Percentiles rank a stretch among this genome's conserved stretches.
These are phyloP conservation scores for Penicillium cinerascens DNA, from an alignment of 495 filamentous ascomycete species.

Conservation along the genomic window DNA sequence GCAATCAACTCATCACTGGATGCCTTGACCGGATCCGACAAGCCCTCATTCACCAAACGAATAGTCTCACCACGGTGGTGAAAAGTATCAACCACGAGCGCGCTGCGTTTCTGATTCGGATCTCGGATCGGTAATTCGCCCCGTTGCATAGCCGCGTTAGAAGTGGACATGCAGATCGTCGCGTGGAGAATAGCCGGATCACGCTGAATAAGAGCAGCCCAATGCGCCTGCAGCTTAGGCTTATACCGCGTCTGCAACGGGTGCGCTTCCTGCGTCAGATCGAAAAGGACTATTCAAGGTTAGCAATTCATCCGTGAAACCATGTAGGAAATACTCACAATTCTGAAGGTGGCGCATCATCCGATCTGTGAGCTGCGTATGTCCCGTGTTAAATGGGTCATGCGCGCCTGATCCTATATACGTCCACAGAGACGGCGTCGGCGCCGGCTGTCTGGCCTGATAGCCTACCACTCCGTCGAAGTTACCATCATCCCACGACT, in stretches of 20 bases:
- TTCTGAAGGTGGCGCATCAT: constrained; percentile 43
- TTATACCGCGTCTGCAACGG: constrained; percentile 40
- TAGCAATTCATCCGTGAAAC: not conserved
- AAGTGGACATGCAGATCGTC: constrained; percentile 42
- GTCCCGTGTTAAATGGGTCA: constrained; percentile 42
- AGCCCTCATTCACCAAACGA: constrained; percentile 40
- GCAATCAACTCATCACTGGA: constrained; percentile 46
- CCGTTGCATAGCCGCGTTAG: constrained; percentile 36
- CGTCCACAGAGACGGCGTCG: constrained; percentile 16
- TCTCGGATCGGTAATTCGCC: constrained; percentile 41
- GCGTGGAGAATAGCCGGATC: constrained; percentile 44
- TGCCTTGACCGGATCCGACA: constrained; percentile 42
- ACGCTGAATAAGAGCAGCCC: constrained; percentile 36
- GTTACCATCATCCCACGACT: constrained; percentile 9
- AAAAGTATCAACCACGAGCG: constrained; percentile 41
- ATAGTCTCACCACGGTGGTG: constrained; percentile 49
- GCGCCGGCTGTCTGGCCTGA: not conserved
- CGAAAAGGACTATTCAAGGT: constrained; percentile 34
- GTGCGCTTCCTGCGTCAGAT: constrained; percentile 40
- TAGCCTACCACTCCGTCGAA: constrained; percentile 14
- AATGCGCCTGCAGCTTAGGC: constrained; percentile 39
- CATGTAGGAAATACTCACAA: constrained; percentile 25
- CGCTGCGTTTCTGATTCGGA: constrained; percentile 32
- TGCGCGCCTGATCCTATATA: constrained; percentile 33
- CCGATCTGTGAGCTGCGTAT: constrained; percentile 41